Evolutionary conservation across 192 early-diverging fungal genomes (phyloP).

Genomic region (Backusella parvicylindrica): DNA sequence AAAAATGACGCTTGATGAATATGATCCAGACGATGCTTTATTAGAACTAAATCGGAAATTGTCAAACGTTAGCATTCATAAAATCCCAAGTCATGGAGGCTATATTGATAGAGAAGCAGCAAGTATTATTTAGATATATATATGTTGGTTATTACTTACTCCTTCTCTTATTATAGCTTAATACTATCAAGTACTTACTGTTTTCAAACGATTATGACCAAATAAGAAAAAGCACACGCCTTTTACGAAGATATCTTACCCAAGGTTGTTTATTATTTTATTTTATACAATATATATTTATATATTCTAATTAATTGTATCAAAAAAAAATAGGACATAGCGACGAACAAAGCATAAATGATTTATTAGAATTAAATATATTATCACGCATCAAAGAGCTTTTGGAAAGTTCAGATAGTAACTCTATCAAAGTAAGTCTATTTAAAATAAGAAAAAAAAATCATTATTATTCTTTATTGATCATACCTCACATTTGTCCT

Average conservation of each 20-base stretch:
- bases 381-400: slow-evolving; percentile 19
- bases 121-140: neutral
- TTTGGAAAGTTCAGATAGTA: neutral
- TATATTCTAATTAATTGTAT: no score
- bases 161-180: neutral
- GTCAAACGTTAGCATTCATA: slow-evolving; percentile 27
- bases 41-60: slow-evolving; percentile 29
- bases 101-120: slow-evolving; percentile 11
- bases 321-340: neutral
- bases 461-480: neutral
- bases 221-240: slow-evolving; percentile 1
- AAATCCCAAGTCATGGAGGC: slow-evolving; percentile 13
- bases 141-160: neutral
- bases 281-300: no score
- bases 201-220: slow-evolving; percentile 7
- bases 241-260: slow-evolving; percentile 16
- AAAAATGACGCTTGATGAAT: slow-evolving; percentile 30
- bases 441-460: slow-evolving; percentile 4
- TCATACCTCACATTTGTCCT: neutral
- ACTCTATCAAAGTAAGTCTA: neutral
- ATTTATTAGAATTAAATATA: slow-evolving; percentile 25
- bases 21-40: slow-evolving; percentile 28
- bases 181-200: neutral
- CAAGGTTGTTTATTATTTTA: slow-evolving; percentile 1
- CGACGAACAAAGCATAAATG: slow-evolving; percentile 7